Evolutionary conservation across 305 asterid species (phyloP).

Genomic region (Petunia hybrid): DNA sequence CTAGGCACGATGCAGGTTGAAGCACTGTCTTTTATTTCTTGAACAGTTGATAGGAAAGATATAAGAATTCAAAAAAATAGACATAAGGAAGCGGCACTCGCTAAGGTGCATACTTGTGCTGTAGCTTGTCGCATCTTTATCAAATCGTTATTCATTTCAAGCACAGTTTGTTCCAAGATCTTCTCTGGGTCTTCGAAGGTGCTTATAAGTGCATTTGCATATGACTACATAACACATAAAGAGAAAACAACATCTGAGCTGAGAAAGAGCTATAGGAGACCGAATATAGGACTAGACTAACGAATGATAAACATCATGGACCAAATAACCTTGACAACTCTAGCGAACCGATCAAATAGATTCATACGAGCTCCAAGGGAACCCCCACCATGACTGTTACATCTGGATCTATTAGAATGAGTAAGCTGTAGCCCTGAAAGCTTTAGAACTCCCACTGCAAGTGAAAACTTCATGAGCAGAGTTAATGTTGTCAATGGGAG

Average conservation of each 20-base stretch:
- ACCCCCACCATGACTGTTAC: constrained; percentile 35
- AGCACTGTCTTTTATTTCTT: constrained; percentile 2
- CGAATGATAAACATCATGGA: neutral
- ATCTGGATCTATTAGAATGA: constrained; percentile 27
- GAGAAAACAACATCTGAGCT: constrained; percentile 40
- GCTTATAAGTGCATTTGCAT: constrained; percentile 93
- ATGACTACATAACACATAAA: constrained; percentile 65
- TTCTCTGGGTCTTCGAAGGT: constrained; percentile 96
- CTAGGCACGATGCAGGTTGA: neutral
- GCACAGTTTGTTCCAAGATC: constrained; percentile 90
- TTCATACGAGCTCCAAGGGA: constrained; percentile 39
- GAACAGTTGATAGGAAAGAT: neutral
- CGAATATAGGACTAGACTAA: neutral
- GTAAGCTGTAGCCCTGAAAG: constrained; percentile 32
- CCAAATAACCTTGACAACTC: constrained; percentile 47
- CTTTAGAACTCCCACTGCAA: constrained; percentile 36
- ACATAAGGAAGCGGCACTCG: neutral
- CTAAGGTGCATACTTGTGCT: constrained; percentile 71
- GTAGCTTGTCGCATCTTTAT: constrained; percentile 98
- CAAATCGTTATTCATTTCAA: constrained; percentile 92
- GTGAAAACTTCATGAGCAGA: constrained; percentile 23
- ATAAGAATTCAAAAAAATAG: constrained; percentile 12
- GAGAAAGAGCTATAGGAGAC: constrained; percentile 1
- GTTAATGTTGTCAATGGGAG: neutral
- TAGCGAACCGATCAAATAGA: constrained; percentile 39